Base-by-base conservation (phyloP, 1,139 yeast species). In the Entelexis sorbosivorans region DNA sequence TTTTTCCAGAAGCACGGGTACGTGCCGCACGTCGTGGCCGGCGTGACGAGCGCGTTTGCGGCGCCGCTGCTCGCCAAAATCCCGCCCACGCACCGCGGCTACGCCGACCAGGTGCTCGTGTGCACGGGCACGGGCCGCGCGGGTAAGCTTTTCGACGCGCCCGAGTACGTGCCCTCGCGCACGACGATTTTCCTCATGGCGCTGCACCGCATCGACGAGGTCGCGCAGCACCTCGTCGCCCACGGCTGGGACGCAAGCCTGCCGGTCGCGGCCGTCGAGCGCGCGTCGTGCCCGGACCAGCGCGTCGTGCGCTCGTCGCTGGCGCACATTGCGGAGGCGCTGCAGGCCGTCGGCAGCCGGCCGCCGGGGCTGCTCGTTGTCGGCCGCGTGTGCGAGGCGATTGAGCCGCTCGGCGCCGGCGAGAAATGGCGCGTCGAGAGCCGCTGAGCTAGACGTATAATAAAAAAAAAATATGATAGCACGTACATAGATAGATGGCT, bases 111-210 rank as follows among this genome's bases (percentile, higher is more conserved):
- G 66, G 89, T 89, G 1, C 73, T 89, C 51, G 80, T 91, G 29
- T 87, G 96, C 66, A 91, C 98, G 0, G 98, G 98, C 11, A 88
- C 96, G 0, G 97, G 96, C 0, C 78, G 94, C 53, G 78, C 82
- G 38, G 97, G 97, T 3, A 81, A 81, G 3, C 67, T 86, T 47
- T 96, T 96, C 1, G 73, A 73, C 48, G 69, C 86, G 17, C 97
- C 98, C 0, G 82, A 78, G 52, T 89, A 75, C 68, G 82, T 78
- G 3, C 64, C 69, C 34, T 69, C 82, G 2, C 70, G 97, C 60
- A 91, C 98, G 0, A 82, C 95, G 0, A 80, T 91, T 0, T 89
- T 89, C 61, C 67, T 91, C 44, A 91, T 91, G 98, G 82, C 96
- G 0, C 71, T 91, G 52, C 96, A 89, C 62, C 74, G 97, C 56